phyloP scores from a whole-genome alignment of 164 flowering plant species.

The Magnolia kwangsiensis region DNA sequence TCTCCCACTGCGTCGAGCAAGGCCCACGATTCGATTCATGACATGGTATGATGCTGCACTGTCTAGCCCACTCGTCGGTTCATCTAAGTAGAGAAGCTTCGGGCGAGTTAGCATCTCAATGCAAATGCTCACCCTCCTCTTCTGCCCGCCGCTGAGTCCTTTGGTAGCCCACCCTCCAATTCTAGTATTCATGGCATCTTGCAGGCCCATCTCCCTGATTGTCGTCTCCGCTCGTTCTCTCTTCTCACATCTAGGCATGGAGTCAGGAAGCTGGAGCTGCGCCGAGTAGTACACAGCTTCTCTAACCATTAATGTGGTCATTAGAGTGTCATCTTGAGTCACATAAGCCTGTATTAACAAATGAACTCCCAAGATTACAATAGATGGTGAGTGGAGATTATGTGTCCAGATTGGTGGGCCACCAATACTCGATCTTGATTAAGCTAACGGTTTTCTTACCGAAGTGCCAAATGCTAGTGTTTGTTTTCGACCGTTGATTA shows the following conservation, averaged over 20 bases:
- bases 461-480: constrained; percentile 61
- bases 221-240: constrained; percentile 44
- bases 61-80: constrained; percentile 72
- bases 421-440: not conserved
- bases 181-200: constrained; percentile 42
- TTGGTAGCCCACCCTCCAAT: constrained; percentile 54
- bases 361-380: not conserved
- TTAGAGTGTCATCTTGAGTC: constrained; percentile 54
- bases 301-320: constrained; percentile 48
- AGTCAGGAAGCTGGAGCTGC: constrained; percentile 50
- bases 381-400: not conserved
- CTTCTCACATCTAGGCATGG: constrained; percentile 42
- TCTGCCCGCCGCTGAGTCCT: constrained; percentile 64
- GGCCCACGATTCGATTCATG: constrained; percentile 34
- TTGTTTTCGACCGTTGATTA: constrained; percentile 58
- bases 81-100: constrained; percentile 58
- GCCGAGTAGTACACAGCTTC: constrained; percentile 67
- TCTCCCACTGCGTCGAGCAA: constrained; percentile 32
- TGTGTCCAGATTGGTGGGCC: not conserved
- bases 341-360: constrained; percentile 44
- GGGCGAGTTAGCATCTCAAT: constrained; percentile 55
- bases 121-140: constrained; percentile 60
- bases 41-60: constrained; percentile 63
- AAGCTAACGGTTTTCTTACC: constrained; percentile 21
- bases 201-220: constrained; percentile 60